phyloP scores from a whole-genome alignment of 1,139 yeast species.

The Taphrina pruni region DNA sequence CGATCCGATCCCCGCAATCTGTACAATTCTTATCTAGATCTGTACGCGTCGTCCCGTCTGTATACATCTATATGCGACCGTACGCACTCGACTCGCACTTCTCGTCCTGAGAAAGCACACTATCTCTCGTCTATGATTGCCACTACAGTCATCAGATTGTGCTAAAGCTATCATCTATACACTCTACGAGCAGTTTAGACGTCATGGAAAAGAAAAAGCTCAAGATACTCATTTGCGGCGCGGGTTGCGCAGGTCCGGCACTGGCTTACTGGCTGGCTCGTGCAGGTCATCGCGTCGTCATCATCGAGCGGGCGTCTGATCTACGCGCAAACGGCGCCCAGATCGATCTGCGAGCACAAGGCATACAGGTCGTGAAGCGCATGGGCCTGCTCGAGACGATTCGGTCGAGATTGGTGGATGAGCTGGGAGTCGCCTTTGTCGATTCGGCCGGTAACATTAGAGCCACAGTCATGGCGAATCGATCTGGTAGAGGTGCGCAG shows the following conservation, averaged over 20 bases:
- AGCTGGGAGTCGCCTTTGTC: slow-evolving; percentile 6
- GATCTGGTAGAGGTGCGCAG: neutral
- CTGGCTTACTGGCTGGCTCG: slow-evolving; percentile 22
- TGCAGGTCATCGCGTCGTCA: neutral
- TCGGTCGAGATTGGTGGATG: neutral
- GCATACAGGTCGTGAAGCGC: neutral
- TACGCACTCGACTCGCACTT: too few relatives aligned
- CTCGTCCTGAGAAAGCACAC: too few relatives aligned
- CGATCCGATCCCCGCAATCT: too few relatives aligned
- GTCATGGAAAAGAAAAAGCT: neutral
- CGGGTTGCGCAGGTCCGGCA: slow-evolving; percentile 18
- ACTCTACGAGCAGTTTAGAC: neutral
- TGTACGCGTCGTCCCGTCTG: too few relatives aligned
- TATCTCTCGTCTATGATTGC: too few relatives aligned
- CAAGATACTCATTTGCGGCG: slow-evolving; percentile 20
- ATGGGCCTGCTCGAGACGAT: slow-evolving; percentile 7
- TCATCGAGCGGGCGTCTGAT: slow-evolving; percentile 8
- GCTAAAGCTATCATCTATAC: too few relatives aligned
- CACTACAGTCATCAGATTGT: too few relatives aligned
- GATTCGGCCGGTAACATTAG: neutral
- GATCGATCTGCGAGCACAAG: slow-evolving; percentile 2
- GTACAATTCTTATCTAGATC: too few relatives aligned
- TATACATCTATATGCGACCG: too few relatives aligned
- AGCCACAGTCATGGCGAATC: neutral
- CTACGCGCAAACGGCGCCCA: neutral